Evolutionary conservation across 2,329 filamentous ascomycete species (phyloP), one percentile per base, ranked within the genome.

Genomic region (Colletotrichum falcatum): DNA sequence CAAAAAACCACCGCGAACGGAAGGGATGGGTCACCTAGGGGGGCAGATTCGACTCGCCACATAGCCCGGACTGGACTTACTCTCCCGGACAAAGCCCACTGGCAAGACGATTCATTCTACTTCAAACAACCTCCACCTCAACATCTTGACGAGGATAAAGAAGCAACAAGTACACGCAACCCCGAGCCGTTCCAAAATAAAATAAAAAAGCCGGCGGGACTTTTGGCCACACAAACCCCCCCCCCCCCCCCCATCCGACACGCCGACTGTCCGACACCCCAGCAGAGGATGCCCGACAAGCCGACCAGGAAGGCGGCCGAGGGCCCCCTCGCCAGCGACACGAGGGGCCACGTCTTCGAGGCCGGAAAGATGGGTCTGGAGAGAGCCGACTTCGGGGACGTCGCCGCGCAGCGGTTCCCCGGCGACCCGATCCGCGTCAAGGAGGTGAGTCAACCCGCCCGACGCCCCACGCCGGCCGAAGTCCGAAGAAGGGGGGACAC

Each of bases 331-430:
- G 51, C n/a, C n/a, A n/a, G 30, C 20, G 51, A 35, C 30, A 5
- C 12, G 11, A 35, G 26, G 20, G 20, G 30, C 51, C 30, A 54
- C 51, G 20, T n/a, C 30, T 54, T 54, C 51, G 51, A 54, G 30
- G 30, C 51, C 20, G 51, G 12, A 11, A 54, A 54, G 51, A 54
- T 35, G 51, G 51, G 51, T 7, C 51, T 55, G 9, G 51, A 37
- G 20, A 55, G n/a, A 30, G 30, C 51, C 51, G 51, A 55, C 11
- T 55, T 55, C 12, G 33, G 30, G 20, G 20, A 23, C 6, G 51
- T 55, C 51, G 51, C 51, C 51, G 51, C 33, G 51, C 51, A 55
- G 30, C 51, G 51, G 20, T 55, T 55, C 30, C 51, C 51, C 20
- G 8, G 33, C 30, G 51, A 55, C 30, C 20, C 30, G 33, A 55